Percentiles rank a stretch among this genome's conserved stretches.
phyloP scores from a whole-genome alignment of 768 basidiomycete species.

The Suillus variegatus region DNA sequence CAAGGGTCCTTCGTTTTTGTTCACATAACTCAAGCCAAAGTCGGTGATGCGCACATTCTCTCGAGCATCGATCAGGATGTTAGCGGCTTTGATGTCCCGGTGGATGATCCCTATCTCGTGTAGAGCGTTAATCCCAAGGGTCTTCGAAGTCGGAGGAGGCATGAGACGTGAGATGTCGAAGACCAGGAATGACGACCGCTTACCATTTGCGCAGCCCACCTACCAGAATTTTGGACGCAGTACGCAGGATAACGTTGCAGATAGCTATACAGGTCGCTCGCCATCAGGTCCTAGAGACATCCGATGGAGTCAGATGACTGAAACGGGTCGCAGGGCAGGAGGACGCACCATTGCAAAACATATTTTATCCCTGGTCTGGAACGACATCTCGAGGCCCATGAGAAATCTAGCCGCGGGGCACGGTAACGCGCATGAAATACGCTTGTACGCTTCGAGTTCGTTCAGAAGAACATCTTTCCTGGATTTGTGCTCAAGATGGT shows the following conservation, averaged over 20 bases:
- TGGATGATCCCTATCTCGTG: conserved; percentile 66
- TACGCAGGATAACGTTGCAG: conserved; percentile 23
- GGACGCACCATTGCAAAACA: conserved; percentile 42
- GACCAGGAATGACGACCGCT: conserved; percentile 7
- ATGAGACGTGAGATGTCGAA: too few relatives aligned
- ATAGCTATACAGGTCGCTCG: conserved; percentile 35
- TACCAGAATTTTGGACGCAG: neutral
- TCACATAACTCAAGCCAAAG: neutral
- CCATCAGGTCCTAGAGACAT: conserved; percentile 40
- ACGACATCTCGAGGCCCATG: conserved; percentile 40
- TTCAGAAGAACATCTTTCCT: conserved; percentile 21
- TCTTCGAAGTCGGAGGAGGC: conserved; percentile 23
- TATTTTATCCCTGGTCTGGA: conserved; percentile 31
- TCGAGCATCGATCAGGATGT: neutral
- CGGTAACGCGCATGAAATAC: conserved; percentile 27
- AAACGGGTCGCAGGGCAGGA: neutral
- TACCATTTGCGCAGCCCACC: conserved; percentile 44
- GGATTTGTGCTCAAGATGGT: conserved; percentile 11
- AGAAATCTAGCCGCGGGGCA: conserved; percentile 34
- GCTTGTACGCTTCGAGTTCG: conserved; percentile 40
- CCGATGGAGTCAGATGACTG: neutral
- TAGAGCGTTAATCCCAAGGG: conserved; percentile 41
- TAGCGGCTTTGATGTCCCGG: conserved; percentile 54
- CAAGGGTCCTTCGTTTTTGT: neutral
- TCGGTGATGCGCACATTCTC: neutral